Evolutionary conservation across 192 early-diverging fungal species (phyloP).

Genomic region (Coemansia sp.): DNA sequence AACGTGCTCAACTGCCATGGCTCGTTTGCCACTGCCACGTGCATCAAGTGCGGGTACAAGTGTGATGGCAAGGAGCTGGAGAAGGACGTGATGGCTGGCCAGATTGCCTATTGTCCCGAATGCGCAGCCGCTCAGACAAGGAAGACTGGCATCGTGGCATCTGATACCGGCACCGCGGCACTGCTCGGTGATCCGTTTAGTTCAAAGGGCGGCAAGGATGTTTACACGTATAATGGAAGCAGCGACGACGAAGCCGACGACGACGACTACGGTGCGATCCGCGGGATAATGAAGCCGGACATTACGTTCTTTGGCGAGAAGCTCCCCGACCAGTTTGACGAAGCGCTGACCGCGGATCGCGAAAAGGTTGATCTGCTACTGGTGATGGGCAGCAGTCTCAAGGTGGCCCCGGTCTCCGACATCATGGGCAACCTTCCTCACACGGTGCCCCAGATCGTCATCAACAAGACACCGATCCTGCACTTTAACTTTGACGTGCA

Average conservation of each 20-base stretch:
- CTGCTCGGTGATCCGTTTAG: slow-evolving; percentile 1
- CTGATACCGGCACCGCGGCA: neutral
- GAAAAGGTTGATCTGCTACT: slow-evolving; percentile 84
- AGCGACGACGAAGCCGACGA: slow-evolving; percentile 55
- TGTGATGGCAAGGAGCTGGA: slow-evolving; percentile 80
- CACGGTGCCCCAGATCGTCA: slow-evolving; percentile 83
- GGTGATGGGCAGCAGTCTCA: slow-evolving; percentile 95
- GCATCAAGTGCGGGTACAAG: slow-evolving; percentile 79
- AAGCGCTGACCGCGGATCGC: slow-evolving; percentile 67
- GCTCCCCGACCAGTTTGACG: slow-evolving; percentile 80
- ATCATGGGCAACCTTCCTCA: slow-evolving; percentile 85
- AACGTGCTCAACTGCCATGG: slow-evolving; percentile 91
- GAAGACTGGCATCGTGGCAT: neutral
- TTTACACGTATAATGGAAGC: slow-evolving; percentile 13
- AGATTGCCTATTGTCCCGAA: slow-evolving; percentile 73
- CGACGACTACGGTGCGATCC: slow-evolving; percentile 52
- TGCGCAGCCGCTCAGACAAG: slow-evolving; percentile 53
- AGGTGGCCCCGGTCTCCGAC: slow-evolving; percentile 91
- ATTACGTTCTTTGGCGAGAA: slow-evolving; percentile 98
- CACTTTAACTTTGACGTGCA: slow-evolving; percentile 91
- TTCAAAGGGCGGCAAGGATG: slow-evolving; percentile 1
- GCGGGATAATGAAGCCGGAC: slow-evolving; percentile 88
- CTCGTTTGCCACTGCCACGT: slow-evolving; percentile 93
- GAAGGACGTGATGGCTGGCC: slow-evolving; percentile 72
- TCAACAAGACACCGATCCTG: slow-evolving; percentile 86